Base-by-base conservation (phyloP, 345 rosid species). In the Schrenkiella parvula region DNA sequence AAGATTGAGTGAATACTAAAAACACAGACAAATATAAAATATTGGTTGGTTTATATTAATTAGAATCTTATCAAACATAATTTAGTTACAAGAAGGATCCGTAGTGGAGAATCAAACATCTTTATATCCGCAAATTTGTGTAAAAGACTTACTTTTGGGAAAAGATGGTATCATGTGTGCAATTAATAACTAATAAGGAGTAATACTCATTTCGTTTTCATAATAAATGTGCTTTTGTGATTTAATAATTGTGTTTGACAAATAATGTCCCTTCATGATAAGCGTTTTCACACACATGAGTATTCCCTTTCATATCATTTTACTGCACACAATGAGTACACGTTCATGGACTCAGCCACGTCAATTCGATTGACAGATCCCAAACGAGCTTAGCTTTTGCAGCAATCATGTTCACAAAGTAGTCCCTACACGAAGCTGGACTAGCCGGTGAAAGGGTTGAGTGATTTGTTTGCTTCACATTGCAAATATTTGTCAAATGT, bases 101-200 rank as follows among this genome's bases (percentile, higher is more conserved):
- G 2, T 68, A 68, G 64, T 68, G 72, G 72, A 42, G 64, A 68
- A 68, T 68, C 14, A 67, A 26, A 67, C 52, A 68, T 68, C 53
- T 54, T 53, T 68, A 38, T 41, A 68, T 41, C 42, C 41, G 19
- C 28, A 38, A 67, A 67, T 41, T 55, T 17, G 14, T 52, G 61
- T 66, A 39, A 29, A 14, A 68, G n/a, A 39, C 32, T 31, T 57
- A 34, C 35, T 23, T 69, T 56, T 14, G 26, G 52, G 44, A 42
- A 53, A 26, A 52, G 4, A 38, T 51, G 18, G 3, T 66, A 13
- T 66, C 0, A 7, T 53, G 11, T 41, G 39, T 6, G 10, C 56
- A 51, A 25, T 13, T 50, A 50, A 6, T 13, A 14, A 52, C 18
- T 51, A 51, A 53, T 29, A 14, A 14, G 10, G 15, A 26, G 32